Conservation (phyloP, 208 protist genomes). For the Crithidia fasciculata region DNA sequence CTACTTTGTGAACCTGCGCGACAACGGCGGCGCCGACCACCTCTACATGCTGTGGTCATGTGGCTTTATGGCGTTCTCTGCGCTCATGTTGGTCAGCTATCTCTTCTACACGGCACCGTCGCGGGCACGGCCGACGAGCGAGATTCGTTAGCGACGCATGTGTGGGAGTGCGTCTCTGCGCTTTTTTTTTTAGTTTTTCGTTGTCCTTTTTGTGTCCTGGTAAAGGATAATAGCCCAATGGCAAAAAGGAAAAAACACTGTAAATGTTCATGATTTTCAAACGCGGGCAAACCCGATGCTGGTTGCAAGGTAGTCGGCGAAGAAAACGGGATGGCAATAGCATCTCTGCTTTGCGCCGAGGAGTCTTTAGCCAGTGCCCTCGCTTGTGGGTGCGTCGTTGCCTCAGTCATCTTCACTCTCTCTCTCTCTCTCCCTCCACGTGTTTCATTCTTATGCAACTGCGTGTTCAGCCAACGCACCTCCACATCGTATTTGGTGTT, state of each 20-base stretch:
- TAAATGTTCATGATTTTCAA: too few relatives aligned
- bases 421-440: background rate
- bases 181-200: background rate
- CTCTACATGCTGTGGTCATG: constrained; percentile 43
- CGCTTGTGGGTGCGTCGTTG: too few relatives aligned
- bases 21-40: constrained; percentile 72
- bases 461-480: too few relatives aligned
- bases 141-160: constrained; percentile 54
- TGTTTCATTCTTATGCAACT: too few relatives aligned
- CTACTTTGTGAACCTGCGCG: constrained; percentile 81
- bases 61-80: constrained; percentile 20
- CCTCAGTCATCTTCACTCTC: background rate
- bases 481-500: background rate
- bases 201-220: background rate
- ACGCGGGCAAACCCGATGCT: too few relatives aligned
- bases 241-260: too few relatives aligned
- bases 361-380: too few relatives aligned
- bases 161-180: too few relatives aligned
- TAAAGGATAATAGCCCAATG: too few relatives aligned
- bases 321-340: too few relatives aligned
- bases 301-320: too few relatives aligned
- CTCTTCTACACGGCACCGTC: constrained; percentile 84
- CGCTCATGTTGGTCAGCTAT: constrained; percentile 59
- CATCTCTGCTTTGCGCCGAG: too few relatives aligned
- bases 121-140: constrained; percentile 52